Evolutionary conservation across 371 early-diverging fungal genomes (phyloP).

Genomic region (Amoeboaphelidium protococcarum): DNA sequence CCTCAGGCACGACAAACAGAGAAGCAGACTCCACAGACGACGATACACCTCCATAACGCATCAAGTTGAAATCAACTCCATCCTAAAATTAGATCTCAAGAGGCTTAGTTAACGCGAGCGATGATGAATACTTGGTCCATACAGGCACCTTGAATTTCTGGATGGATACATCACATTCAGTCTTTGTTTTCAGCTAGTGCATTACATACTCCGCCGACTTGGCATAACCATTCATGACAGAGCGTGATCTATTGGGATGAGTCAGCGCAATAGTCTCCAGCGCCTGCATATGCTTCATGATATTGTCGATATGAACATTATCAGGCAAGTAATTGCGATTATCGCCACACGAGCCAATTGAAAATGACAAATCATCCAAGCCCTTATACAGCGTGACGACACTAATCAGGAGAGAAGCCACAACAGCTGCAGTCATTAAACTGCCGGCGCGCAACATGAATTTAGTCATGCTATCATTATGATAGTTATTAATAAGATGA

Average conservation of each 20-base stretch:
- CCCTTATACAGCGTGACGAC: too few relatives aligned
- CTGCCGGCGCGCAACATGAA: too few relatives aligned
- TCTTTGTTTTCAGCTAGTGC: slow-evolving; percentile 4
- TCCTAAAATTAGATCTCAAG: background rate
- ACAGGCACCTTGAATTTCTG: slow-evolving; percentile 15
- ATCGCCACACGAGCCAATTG: too few relatives aligned
- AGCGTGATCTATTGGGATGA: slow-evolving; percentile 12
- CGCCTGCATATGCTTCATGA: slow-evolving; percentile 11
- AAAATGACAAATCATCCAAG: too few relatives aligned
- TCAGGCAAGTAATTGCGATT: too few relatives aligned
- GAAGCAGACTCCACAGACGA: background rate
- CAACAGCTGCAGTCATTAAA: too few relatives aligned
- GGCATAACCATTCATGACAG: slow-evolving; percentile 13
- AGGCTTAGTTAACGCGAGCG: background rate
- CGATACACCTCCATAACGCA: too few relatives aligned
- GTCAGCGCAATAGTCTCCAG: slow-evolving; percentile 10
- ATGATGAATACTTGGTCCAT: slow-evolving; percentile 4
- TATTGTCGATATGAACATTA: slow-evolving; percentile 1
- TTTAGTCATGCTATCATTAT: too few relatives aligned
- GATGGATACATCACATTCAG: slow-evolving; percentile 10
- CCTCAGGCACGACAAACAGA: background rate
- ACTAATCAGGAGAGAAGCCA: too few relatives aligned
- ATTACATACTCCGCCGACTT: slow-evolving; percentile 16
- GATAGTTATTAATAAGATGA: too few relatives aligned
- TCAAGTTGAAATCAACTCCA: background rate